A percentile compares a stretch with the other conserved stretches of the same genome.
Evolutionary conservation across 228 moss, liverwort and hornwort genomes (phyloP).

Genomic region (Sphagnum magellanicum): DNA sequence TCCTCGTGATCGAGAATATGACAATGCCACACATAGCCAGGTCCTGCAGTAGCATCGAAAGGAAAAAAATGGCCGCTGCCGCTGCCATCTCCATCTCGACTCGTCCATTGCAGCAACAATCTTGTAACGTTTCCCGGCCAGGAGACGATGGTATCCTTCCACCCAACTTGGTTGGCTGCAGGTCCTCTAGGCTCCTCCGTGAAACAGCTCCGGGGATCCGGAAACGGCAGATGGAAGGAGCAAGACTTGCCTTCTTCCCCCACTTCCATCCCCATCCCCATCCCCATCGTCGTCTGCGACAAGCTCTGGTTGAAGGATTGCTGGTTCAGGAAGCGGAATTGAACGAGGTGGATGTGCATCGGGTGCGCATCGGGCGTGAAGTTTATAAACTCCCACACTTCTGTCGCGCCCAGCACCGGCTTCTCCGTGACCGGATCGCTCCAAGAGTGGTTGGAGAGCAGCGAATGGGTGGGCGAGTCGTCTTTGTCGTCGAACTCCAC

Average conservation of each 20-base stretch:
- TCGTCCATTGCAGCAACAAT: constrained; percentile 27
- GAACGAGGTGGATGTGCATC: constrained; percentile 37
- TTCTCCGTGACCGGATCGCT: constrained; percentile 19
- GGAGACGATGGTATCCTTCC: constrained; percentile 50
- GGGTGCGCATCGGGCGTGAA: constrained; percentile 45
- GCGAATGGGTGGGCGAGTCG: constrained; percentile 1
- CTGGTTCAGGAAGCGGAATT: constrained; percentile 25
- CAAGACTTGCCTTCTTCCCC: constrained; percentile 8
- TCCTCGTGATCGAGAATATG: constrained; percentile 83
- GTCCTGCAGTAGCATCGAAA: constrained; percentile 51
- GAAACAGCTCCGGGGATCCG: constrained; percentile 38
- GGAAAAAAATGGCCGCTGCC: constrained; percentile 29
- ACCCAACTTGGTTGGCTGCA: constrained; percentile 35
- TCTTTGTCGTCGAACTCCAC: constrained; percentile 22
- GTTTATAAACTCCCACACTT: constrained; percentile 46
- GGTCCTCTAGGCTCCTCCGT: constrained; percentile 13
- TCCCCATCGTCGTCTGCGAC: background rate
- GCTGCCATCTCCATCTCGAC: constrained; percentile 17
- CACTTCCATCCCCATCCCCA: too few relatives aligned
- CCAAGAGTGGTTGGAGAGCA: constrained; percentile 24
- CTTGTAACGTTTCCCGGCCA: constrained; percentile 34
- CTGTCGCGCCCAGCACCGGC: constrained; percentile 17
- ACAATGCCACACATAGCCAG: constrained; percentile 88
- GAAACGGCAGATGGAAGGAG: constrained; percentile 4
- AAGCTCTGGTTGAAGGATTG: constrained; percentile 16